Conservation (phyloP, 2,329 filamentous ascomycete genomes). For the Penicillium sp. region DNA sequence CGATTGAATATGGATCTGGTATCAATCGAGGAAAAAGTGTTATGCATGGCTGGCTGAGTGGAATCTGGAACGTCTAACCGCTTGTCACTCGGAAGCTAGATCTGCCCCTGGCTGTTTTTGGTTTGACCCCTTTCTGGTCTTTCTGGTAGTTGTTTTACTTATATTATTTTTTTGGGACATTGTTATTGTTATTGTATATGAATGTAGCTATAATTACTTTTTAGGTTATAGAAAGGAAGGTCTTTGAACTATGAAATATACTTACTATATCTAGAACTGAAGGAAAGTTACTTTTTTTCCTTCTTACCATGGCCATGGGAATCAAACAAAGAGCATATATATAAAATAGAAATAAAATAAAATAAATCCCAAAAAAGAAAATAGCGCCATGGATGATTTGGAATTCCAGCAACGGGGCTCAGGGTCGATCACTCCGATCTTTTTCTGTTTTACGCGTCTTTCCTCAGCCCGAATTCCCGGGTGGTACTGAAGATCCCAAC, state of each 20-base stretch:
- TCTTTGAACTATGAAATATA: background rate
- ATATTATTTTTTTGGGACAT: background rate
- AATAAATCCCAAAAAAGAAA: conserved; percentile 1
- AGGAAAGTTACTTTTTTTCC: background rate
- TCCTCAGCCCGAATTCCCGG: conserved; percentile 28
- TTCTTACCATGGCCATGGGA: background rate
- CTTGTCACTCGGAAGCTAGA: conserved; percentile 22
- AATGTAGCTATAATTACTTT: background rate
- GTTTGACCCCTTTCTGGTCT: background rate
- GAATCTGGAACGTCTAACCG: conserved; percentile 21
- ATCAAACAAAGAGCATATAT: background rate
- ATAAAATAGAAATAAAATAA: background rate
- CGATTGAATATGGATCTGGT: conserved; percentile 18
- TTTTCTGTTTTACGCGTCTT: conserved; percentile 16
- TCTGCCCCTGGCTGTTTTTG: conserved; percentile 18
- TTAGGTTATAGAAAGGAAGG: background rate
- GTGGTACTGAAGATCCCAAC: conserved; percentile 25
- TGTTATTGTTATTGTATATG: background rate
- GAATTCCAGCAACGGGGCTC: conserved; percentile 30
- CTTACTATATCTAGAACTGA: background rate
- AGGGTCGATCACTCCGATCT: conserved; percentile 29
- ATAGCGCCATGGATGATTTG: conserved; percentile 20
- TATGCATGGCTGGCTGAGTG: conserved; percentile 29
- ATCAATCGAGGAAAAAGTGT: conserved; percentile 16
- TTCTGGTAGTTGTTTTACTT: conserved; percentile 3